Conservation (phyloP, 257 asterid genomes). For the Solanum bulbocastanum region DNA sequence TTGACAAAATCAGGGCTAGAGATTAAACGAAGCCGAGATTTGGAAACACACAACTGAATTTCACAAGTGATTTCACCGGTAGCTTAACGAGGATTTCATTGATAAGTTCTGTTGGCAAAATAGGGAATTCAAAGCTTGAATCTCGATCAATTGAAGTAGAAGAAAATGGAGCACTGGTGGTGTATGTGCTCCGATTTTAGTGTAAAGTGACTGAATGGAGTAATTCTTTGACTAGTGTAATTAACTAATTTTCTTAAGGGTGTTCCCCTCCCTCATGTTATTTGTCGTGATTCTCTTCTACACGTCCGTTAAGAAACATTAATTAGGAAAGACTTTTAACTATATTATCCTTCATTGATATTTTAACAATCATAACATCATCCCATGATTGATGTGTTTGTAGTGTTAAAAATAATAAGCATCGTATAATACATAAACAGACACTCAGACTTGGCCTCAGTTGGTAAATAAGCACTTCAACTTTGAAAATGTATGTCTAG, state of each 20-base stretch:
- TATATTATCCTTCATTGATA: not conserved
- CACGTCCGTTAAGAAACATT: not conserved
- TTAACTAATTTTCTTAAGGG: no score
- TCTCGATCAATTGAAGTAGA: not conserved
- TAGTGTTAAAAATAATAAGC: no score
- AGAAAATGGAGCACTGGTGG: not conserved
- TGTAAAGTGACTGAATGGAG: not conserved
- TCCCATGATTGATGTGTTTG: not conserved
- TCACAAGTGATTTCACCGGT: not conserved
- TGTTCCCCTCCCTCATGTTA: no score
- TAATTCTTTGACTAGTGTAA: no score
- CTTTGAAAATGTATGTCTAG: not conserved
- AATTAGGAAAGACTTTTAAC: not conserved
- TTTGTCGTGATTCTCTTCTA: no score
- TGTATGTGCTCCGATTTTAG: not conserved
- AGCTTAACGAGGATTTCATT: not conserved
- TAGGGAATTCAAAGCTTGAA: no score
- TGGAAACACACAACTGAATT: no score
- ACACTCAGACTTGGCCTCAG: not conserved
- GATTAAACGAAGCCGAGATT: not conserved
- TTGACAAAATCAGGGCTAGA: not conserved
- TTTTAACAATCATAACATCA: not conserved
- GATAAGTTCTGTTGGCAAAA: not conserved
- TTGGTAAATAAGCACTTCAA: not conserved
- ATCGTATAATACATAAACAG: no score